These are phyloP conservation scores for Aspergillus neoniger DNA, from an alignment of 2,329 filamentous ascomycete species.

Conservation along the genomic window DNA sequence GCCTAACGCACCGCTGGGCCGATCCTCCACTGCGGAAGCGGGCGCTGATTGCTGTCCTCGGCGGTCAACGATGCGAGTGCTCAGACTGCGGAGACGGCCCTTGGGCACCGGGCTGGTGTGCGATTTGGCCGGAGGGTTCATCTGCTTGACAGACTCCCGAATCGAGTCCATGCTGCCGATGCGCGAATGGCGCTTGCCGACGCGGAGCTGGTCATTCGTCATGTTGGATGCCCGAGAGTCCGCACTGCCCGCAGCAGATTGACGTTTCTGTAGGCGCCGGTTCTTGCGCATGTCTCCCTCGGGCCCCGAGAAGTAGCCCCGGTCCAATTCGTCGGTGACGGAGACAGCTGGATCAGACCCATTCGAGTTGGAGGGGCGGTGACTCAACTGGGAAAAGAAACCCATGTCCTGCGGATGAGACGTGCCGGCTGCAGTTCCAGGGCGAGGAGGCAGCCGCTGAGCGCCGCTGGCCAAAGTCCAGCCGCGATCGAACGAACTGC, in stretches of 20 bases:
- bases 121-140: constrained; percentile 64
- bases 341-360: constrained; percentile 36
- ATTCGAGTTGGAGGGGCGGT: constrained; percentile 21
- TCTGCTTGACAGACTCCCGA: constrained; percentile 54
- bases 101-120: constrained; percentile 60
- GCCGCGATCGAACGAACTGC: constrained; percentile 59
- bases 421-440: constrained; percentile 37
- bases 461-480: constrained; percentile 53
- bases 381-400: not conserved
- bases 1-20: constrained; percentile 45
- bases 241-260: constrained; percentile 40
- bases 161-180: constrained; percentile 78
- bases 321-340: constrained; percentile 65
- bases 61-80: constrained; percentile 55
- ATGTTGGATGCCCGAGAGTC: constrained; percentile 75
- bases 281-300: constrained; percentile 72
- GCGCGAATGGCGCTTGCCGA: constrained; percentile 72
- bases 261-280: constrained; percentile 77
- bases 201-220: constrained; percentile 69
- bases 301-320: constrained; percentile 90
- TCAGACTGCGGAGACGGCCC: constrained; percentile 60
- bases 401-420: constrained; percentile 22
- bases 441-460: constrained; percentile 32
- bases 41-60: constrained; percentile 51
- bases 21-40: constrained; percentile 59